Evolutionary conservation across 441 rosid genomes (phyloP).

Genomic region (Croton setiger): DNA sequence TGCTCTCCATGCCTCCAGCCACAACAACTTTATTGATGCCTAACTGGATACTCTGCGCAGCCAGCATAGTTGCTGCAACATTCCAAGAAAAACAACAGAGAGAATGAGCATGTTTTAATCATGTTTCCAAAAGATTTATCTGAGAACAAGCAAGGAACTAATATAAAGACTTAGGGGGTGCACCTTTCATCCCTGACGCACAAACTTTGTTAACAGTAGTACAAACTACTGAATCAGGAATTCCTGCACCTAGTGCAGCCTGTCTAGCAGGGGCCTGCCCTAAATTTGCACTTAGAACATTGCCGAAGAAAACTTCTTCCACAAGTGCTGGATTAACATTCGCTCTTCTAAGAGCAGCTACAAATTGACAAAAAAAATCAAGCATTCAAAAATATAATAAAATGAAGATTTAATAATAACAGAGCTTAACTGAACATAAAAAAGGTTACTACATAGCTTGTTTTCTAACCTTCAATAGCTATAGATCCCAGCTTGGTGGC

Average conservation of each 20-base stretch:
- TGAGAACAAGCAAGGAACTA: not conserved
- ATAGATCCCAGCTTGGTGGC: conserved; percentile 96
- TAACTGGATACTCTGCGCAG: conserved; percentile 89
- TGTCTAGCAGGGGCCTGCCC: conserved; percentile 99
- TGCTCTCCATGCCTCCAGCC: conserved; percentile 99
- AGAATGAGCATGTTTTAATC: conserved; percentile 1
- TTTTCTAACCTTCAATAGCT: conserved; percentile 64
- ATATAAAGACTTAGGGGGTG: conserved; percentile 10
- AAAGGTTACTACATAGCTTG: not conserved
- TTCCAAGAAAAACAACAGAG: not conserved
- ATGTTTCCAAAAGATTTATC: conserved; percentile 6
- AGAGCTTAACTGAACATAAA: not conserved
- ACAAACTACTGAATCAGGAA: conserved; percentile 78
- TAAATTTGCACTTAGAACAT: conserved; percentile 92
- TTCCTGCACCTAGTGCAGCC: conserved; percentile 95
- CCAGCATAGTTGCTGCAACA: conserved; percentile 82
- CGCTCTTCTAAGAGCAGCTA: conserved; percentile 91
- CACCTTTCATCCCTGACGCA: conserved; percentile 99
- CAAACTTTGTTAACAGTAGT: conserved; percentile 98
- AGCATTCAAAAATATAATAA: conserved; percentile 7
- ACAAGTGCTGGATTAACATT: conserved; percentile 81
- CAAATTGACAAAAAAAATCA: conserved; percentile 14
- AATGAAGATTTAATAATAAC: conserved; percentile 3
- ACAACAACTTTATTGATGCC: conserved; percentile 92
- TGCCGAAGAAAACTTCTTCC: conserved; percentile 91